A percentile compares a stretch with the other conserved stretches of the same genome.
Conservation (phyloP, 2,329 filamentous ascomycete species). For the Rhinocladiella mackenziei region DNA sequence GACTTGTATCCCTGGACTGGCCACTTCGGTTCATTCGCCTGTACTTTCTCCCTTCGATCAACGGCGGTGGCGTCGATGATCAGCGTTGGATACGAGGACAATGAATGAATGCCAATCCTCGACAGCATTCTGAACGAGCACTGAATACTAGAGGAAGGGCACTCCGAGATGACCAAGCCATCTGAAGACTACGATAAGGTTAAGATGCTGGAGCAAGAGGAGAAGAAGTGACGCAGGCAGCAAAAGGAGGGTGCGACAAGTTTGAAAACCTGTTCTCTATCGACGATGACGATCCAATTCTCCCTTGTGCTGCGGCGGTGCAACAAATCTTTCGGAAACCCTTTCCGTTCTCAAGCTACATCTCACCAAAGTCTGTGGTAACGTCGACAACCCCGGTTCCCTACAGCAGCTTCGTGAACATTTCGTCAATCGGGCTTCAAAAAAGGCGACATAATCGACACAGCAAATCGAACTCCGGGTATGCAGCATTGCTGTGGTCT, state of each 20-base stretch:
- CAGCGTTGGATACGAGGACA: too few species aligned
- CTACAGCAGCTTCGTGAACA: not conserved
- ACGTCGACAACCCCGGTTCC: constrained; percentile 4
- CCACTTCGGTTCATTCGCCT: constrained; percentile 10
- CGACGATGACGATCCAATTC: too few species aligned
- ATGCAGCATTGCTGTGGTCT: too few species aligned
- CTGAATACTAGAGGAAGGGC: too few species aligned
- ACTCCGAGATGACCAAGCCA: too few species aligned
- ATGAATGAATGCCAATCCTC: too few species aligned
- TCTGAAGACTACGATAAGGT: too few species aligned
- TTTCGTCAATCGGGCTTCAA: constrained; percentile 5
- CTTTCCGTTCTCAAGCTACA: constrained; percentile 14
- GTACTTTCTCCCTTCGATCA: constrained; percentile 3
- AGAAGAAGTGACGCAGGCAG: too few species aligned
- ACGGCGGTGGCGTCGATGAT: not conserved
- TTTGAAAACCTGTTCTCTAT: constrained; percentile 14
- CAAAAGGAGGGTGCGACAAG: not conserved
- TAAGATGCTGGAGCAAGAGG: too few species aligned
- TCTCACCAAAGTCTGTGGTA: constrained; percentile 7
- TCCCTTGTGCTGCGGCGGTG: constrained; percentile 12
- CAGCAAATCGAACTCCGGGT: not conserved
- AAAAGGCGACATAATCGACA: not conserved
- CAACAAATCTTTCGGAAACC: constrained; percentile 3
- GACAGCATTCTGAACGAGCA: too few species aligned
- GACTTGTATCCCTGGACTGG: not conserved